These are phyloP conservation scores for Dactylis glomerata DNA, from an alignment of 176 grass and related monocot species.

Conservation along the genomic window DNA sequence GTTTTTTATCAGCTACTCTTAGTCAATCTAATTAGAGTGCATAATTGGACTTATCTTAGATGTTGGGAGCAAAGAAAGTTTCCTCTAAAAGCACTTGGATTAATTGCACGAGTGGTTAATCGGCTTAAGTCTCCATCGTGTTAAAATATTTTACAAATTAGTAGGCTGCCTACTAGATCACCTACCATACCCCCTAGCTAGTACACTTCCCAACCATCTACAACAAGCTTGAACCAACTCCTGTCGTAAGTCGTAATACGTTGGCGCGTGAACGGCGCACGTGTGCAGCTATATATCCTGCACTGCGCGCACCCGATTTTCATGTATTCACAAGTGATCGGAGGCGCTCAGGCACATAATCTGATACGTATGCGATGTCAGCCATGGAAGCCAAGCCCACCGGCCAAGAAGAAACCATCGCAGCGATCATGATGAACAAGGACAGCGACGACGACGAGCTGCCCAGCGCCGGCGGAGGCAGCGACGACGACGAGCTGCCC, in stretches of 20 bases:
- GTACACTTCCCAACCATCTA: slow-evolving; percentile 14
- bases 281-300: not conserved
- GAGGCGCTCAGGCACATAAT: not conserved
- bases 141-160: not conserved
- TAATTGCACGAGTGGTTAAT: not conserved
- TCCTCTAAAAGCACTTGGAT: not conserved
- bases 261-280: not conserved
- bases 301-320: not conserved
- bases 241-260: not conserved
- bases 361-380: not conserved
- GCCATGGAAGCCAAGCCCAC: not conserved
- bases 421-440: not conserved
- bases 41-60: not conserved
- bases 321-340: not conserved
- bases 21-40: not conserved
- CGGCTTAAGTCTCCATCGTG: not conserved
- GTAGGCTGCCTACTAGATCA: slow-evolving; percentile 9
- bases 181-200: not conserved
- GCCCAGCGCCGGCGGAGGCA: not conserved
- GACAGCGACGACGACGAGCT: not conserved
- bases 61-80: not conserved
- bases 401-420: slow-evolving; percentile 1
- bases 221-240: not conserved
- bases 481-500: not conserved
- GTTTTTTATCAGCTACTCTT: not conserved